Base-by-base conservation (phyloP, 192 early-diverging fungal species). In the Ramicandelaber brevisporus region DNA sequence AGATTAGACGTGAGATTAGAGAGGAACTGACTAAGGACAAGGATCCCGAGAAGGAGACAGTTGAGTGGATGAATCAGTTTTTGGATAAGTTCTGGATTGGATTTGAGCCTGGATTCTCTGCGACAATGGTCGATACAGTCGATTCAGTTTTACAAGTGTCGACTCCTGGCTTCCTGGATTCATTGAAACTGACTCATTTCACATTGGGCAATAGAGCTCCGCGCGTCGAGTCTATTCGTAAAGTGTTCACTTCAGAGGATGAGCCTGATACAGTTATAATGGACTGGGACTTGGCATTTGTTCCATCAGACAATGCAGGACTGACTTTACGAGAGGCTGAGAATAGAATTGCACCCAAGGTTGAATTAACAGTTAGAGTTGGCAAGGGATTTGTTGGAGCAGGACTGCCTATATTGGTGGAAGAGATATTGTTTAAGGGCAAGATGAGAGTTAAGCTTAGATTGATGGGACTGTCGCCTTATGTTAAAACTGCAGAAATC, bases 41-140 rank as follows among this genome's bases (percentile, higher is more conserved):
- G 21, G 10, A 5, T 6, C n/a, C 5, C 7, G 13, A 22, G 32
- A n/a, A 11, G 22, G 66, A 70, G 43, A 55, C 71, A 22, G 78
- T 71, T 8, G 83, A 82, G 26, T 93, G 87, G 87, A 55, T 93
- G 24, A 93, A 93, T 46, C 63, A 68, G 54, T 82, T 84, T 50
- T 45, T 81, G 31, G 56, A 59, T 14, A 59, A 70, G 27, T 88
- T 84, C 53, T 93, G 87, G 87, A 47, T 76, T 10, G 79, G 73
- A 33, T 86, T 76, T 34, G 87, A 93, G 49, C 83, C 84, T 20
- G 65, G 65, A 16, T 61, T 93, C 29, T 70, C 73, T 31, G 59
- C 68, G 23, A 59, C 65, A 21, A 61, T 88, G 13, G 64, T 76
- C 15, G 57, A 67, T 14, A 60, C 39, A 17, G 74, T 68, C 14